Base-by-base conservation (phyloP, 306 rosid genomes). In the Mucuna pruriens region DNA sequence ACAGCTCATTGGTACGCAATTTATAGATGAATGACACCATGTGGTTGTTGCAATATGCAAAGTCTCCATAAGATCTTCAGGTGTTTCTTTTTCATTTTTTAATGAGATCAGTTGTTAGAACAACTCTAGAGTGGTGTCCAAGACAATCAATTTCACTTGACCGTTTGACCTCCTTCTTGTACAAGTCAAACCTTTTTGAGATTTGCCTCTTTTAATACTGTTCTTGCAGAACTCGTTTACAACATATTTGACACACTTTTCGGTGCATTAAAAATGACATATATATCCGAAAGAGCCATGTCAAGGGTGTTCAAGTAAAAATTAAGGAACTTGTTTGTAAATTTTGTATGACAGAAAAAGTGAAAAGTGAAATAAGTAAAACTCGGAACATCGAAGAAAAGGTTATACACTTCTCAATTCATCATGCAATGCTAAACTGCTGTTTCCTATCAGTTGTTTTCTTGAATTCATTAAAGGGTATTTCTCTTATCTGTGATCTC, bases 51-150 rank as follows among this genome's bases (percentile, higher is more conserved):
- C 66, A 60, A 60, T 25, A 26, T 60, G 3, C 0, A 60, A 60
- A 60, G 64, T 23, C 66, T 60, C 17, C 0, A 60, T 26, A 25
- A 60, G 39, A 60, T 5, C 69, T 31, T 44, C 31, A 15, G 11
- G 22, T 31, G 65, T 7, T 49, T 51, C 48, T 55, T 42, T 33
- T 39, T 19, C 7, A 19, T 45, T 74, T 77, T 55, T 71, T 75
- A 73, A 36, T 46, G n/a, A 60, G 80, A 61, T 33, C 65, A 80
- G 87, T 87, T 82, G 90, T 91, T 86, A 72, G 83, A 89, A 87
- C 90, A 79, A 85, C 93, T 85, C 60, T 76, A 75, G 91, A 88
- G 91, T 91, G 87, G 79, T 88, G 86, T 91, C 90, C 74, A 90
- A 91, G 97, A 85, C 84, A 91, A 54, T 75, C 89, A 74, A 85